Evolutionary conservation across 768 basidiomycete genomes (phyloP), one percentile per base, ranked within the genome.

Genomic region (Collybia mongolica): DNA sequence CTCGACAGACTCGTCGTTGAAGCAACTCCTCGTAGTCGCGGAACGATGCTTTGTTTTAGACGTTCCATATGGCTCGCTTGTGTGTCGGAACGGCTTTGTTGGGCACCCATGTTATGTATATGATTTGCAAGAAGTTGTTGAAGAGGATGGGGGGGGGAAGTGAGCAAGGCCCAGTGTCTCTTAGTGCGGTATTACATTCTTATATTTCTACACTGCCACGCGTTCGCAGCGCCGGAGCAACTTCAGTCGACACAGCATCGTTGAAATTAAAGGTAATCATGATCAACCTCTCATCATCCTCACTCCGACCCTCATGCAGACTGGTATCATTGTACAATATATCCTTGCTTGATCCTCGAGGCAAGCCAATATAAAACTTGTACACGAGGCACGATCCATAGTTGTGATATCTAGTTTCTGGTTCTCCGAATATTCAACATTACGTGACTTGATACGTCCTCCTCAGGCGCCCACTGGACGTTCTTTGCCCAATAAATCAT

Each of bases 31-130:
- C 49, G 58, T 12, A 55, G 50, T 32, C 48, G 53, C 24, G 53
- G 56, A 26, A 48, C 39, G n/a, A 53, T 40, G 39, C 48, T 51
- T 19, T 56, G 41, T 8, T 46, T 55, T 28, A 65, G 39, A 19
- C 63, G 60, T 53, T 58, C 57, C 19, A 62, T 37, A 41, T 61
- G 41, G 42, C 53, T 57, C 42, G 39, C 46, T 19, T 56, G 52
- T 1, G 57, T 49, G 22, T 49, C 54, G 23, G 55, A 39, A 43
- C 59, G 63, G 44, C 67, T 67, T 49, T 70, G 70, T 20, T 63
- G 58, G 43, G 62, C 51, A 39, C 69, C 70, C 70, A 72, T 72
- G 52, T 20, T 40, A 39, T 28, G 15, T 24, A 12, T n/a, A n/a
- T n/a, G n/a, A n/a, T n/a, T 11, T 20, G 17, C 24, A 24, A 38